Conservation (phyloP, 306 rosid genomes). For the Cucurbita moschata region DNA sequence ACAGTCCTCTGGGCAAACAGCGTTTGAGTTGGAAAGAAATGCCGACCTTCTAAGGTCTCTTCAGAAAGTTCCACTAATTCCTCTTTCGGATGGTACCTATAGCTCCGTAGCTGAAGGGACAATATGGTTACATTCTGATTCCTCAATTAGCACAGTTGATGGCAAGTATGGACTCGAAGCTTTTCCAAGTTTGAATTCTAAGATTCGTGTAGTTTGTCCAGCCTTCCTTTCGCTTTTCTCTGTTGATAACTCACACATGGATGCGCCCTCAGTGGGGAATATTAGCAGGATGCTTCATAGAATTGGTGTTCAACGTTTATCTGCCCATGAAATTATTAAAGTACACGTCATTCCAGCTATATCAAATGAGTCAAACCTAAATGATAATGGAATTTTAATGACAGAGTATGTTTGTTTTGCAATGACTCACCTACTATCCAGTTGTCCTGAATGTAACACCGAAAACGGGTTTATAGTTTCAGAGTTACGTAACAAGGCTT, state of each 20-base stretch:
- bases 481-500: slow-evolving; percentile 38
- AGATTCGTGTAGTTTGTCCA: slow-evolving; percentile 57
- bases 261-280: slow-evolving; percentile 27
- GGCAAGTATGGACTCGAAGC: slow-evolving; percentile 42
- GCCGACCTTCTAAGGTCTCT: slow-evolving; percentile 33
- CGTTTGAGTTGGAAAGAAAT: slow-evolving; percentile 24
- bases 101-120: slow-evolving; percentile 59
- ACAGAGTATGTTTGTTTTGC: slow-evolving; percentile 68
- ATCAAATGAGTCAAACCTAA: slow-evolving; percentile 25
- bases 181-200: slow-evolving; percentile 57
- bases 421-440: slow-evolving; percentile 61
- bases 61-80: slow-evolving; percentile 43
- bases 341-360: slow-evolving; percentile 66
- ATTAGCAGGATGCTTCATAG: slow-evolving; percentile 40
- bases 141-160: slow-evolving; percentile 29
- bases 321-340: slow-evolving; percentile 80
- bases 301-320: slow-evolving; percentile 74
- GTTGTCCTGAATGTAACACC: slow-evolving; percentile 51
- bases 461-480: slow-evolving; percentile 54
- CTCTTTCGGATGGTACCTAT: slow-evolving; percentile 83
- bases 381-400: slow-evolving; percentile 37
- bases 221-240: slow-evolving; percentile 42
- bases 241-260: slow-evolving; percentile 26
- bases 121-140: slow-evolving; percentile 67
- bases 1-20: slow-evolving; percentile 27